Conservation (phyloP, 1,284 basidiomycete species). For the Cryptococcus sp. region DNA sequence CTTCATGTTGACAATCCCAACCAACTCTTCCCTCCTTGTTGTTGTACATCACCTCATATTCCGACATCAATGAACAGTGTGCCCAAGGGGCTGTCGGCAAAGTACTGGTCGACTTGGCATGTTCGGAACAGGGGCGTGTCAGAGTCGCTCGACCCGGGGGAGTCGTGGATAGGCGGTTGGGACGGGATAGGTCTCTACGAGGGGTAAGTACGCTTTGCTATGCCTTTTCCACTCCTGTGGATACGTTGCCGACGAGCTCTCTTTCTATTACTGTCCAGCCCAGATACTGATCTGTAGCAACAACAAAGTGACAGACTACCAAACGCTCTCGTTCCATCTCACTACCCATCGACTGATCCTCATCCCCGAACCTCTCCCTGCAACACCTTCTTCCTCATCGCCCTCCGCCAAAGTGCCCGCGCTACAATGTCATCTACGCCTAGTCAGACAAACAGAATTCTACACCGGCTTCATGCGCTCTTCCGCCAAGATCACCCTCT, state of each 20-base stretch:
- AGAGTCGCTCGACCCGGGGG: constrained; percentile 55
- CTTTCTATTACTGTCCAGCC: constrained; percentile 9
- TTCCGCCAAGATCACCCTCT: constrained; percentile 80
- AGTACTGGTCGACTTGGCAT: constrained; percentile 28
- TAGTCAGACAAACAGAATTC: constrained; percentile 73
- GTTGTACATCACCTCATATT: too few relatives aligned
- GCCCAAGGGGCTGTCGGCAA: constrained; percentile 21
- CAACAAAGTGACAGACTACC: constrained; percentile 63
- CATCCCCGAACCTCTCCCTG: constrained; percentile 18
- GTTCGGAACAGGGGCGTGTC: constrained; percentile 13
- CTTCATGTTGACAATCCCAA: too few relatives aligned
- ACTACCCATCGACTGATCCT: constrained; percentile 67
- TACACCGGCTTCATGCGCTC: constrained; percentile 90
- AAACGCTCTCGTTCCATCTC: constrained; percentile 65
- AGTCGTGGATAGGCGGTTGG: constrained; percentile 65
- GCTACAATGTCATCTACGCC: constrained; percentile 56
- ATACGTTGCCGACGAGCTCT: too few relatives aligned
- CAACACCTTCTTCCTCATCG: constrained; percentile 2
- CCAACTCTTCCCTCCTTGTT: too few relatives aligned
- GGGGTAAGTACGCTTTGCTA: constrained; percentile 72
- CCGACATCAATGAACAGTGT: constrained; percentile 1
- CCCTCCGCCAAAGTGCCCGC: constrained; percentile 41
- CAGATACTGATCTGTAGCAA: constrained; percentile 50
- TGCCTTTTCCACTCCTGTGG: constrained; percentile 6
- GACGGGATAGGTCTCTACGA: constrained; percentile 82